These are phyloP conservation scores for Detonula confervacea DNA, from an alignment of 352 stramenopile species.

Conservation along the genomic window DNA sequence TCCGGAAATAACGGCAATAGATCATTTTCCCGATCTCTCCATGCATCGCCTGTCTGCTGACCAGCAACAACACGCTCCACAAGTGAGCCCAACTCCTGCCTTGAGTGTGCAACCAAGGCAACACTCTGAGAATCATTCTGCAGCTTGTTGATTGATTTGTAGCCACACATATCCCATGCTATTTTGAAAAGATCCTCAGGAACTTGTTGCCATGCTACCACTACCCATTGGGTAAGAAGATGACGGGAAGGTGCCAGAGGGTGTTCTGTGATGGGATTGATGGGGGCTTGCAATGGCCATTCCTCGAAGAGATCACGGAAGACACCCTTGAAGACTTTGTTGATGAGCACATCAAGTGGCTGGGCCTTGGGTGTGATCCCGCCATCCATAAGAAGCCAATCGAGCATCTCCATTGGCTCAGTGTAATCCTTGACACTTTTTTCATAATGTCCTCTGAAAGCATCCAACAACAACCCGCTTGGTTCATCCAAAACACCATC, in stretches of 20 bases:
- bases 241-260: conserved; percentile 20
- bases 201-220: conserved; percentile 34
- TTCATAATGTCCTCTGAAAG: conserved; percentile 10
- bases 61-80: conserved; percentile 2
- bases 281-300: conserved; percentile 7
- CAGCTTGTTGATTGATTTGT: conserved; percentile 12
- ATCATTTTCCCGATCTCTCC: not conserved
- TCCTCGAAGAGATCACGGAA: conserved; percentile 17
- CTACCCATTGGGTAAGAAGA: conserved; percentile 23
- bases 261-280: conserved; percentile 4
- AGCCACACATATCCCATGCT: conserved; percentile 23
- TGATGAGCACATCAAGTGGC: conserved; percentile 26
- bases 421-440: conserved; percentile 17
- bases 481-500: not conserved
- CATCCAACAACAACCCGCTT: not conserved
- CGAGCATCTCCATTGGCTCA: not conserved
- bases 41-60: not conserved
- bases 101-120: conserved; percentile 2
- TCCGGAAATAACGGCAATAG: not conserved
- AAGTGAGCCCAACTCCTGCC: not conserved
- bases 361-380: conserved; percentile 24
- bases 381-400: conserved; percentile 23
- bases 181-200: conserved; percentile 32
- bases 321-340: conserved; percentile 29
- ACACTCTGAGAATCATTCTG: not conserved